Conservation (phyloP, 306 rosid species). For the cucumber (Cucumis sativus) region Cucumber_9930_V3 NC_026656.2:21309001-21309500, state of each 20-base stretch:
- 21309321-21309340: too few relatives aligned
- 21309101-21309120: background rate
- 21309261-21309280: background rate
- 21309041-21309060: background rate
- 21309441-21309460: too few relatives aligned
- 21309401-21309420: too few relatives aligned
- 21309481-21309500: too few relatives aligned
- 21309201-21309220: slow-evolving; percentile 5
- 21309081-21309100: background rate
- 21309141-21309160: background rate
- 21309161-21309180: slow-evolving; percentile 5
- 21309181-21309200: slow-evolving; percentile 1
- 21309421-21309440: too few relatives aligned
- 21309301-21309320: background rate
- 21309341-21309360: too few relatives aligned
- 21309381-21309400: too few relatives aligned
- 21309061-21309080: slow-evolving; percentile 10
- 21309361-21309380: too few relatives aligned
- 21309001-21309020: background rate
- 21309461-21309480: too few relatives aligned
- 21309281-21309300: background rate
- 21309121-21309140: background rate
- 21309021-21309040: background rate
- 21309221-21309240: background rate
- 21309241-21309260: background rate